Base-by-base conservation (phyloP, 1,139 yeast species). In the Diutina ranongensis region DNA sequence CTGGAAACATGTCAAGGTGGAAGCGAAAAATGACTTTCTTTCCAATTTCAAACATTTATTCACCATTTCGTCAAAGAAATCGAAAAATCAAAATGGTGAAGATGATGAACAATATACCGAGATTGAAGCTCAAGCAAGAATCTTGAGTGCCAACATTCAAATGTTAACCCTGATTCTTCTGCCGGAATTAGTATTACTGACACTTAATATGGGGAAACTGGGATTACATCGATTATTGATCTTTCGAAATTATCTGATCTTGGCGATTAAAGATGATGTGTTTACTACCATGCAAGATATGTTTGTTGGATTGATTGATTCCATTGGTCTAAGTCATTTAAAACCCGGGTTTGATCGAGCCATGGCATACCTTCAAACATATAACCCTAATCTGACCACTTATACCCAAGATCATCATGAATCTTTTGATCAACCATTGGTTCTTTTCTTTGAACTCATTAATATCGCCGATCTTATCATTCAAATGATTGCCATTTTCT, bases 401-500 rank as follows among this genome's bases (percentile, higher is more conserved):
- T 38, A 38, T 18, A 38, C 42, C 22, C 20, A 13, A 16, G 32
- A 38, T 7, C 42, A 38, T 16, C 31, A 38, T 18, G 42, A 38
- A 16, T 20, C 42, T 12, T 38, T 38, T 15, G 42, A 38, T 15
- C 94, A 84, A 52, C 97, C 98, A 0, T 68, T 92, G 46, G 84
- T 85, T 0, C 76, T 85, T 47, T 92, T 92, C 57, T 84, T 94
- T 18, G 97, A 89, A 58, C 69, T 92, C 50, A 94, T 92, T 40
- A 92, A 89, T 55, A 81, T 87, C 54, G 97, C 96, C 7, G 98
- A 92, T 59, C 67, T 89, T 50, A 86, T 92, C 28, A 83, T 87
- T 56, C 97, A 89, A 59, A 87, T 92, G 95, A 67, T 88, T 41
- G 92, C 86, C 49, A 87, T 88, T 1, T 92, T 92, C 56, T 89